Evolutionary conservation across 495 filamentous ascomycete genomes (phyloP), one percentile per base, ranked within the genome.

Genomic region (Chlorociboria aeruginascens): DNA sequence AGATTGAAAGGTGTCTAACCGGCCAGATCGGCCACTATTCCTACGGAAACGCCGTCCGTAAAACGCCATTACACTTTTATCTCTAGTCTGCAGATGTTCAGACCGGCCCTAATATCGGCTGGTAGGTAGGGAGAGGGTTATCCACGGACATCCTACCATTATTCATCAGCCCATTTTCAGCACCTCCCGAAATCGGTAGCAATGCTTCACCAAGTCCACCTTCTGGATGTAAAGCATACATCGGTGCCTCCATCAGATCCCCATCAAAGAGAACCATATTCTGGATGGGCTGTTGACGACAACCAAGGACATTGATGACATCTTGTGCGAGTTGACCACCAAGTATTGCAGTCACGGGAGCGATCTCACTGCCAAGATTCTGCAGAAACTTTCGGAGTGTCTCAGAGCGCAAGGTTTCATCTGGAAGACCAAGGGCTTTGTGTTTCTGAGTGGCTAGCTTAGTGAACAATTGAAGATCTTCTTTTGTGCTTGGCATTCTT

Each of bases 231-330:
- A 98, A 64, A 0, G 86, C 71, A 57, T 92, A 92, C 46, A 94
- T 81, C 3, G 80, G 81, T 0, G 81, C 85, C 43, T 82, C 73
- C 59, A 78, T 82, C 45, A 71, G 76, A 54, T 86, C 85, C 1
- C 88, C 92, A 62, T 96, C 87, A 60, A 97, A 95, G 9, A 97
- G 67, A 32, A 94, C 71, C 58, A 96, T 77, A 61, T 98, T 98
- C 69, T 97, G 93, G 12, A 97, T 76, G 3, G 92, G 92, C 63
- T 97, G 92, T 66, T 96, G 87, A 36, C 85, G 74, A 53, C 80
- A 75, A 17, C 89, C 86, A 8, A 97, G 75, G 32, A 96, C 89
- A 52, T 96, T 97, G 64, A 98, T 97, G 14, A 94, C 87, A 61
- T 98, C 92, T 66, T 98, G 92, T 3, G 90, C 89, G 4, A 98